Base-by-base conservation (phyloP, 2,329 filamentous ascomycete species). In the Emmonsia crescens region DNA sequence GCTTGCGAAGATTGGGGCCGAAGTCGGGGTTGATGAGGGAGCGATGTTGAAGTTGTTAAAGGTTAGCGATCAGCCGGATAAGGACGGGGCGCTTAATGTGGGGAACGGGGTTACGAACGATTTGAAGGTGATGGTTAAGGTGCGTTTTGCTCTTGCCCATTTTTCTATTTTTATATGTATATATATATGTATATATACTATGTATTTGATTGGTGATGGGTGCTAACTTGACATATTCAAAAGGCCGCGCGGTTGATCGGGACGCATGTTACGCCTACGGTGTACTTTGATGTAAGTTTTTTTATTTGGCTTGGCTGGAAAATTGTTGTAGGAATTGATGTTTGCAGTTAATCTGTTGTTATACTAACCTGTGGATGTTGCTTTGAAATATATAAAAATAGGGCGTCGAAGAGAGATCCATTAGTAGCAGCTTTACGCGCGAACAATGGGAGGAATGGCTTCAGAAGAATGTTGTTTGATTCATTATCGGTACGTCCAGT, bases 191-290 rank as follows among this genome's bases (percentile, higher is more conserved):
- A 31, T 33, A 52, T 9, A 27, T 24, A 29, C 46, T 24, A 9
- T 64, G 52, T 52, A 33, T 52, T 49, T 12, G 10, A 24, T 29
- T 38, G 57, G 49, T 27, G 40, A 40, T 59, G 49, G 62, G 5
- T 40, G 12, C 21, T 56, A 38, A 55, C 31, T 5, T 55, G 33
- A 56, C 14, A 21, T 56, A 14, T 21, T 56, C 21, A 59, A 40
- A 46, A 62, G 57, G 55, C 55, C 24, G 57, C 55, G 33, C 57
- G 93, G 51, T 76, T 94, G 67, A 83, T 89, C 9, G 89, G 92
- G 14, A 85, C 96, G 51, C 93, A 97, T 78, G 90, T 96, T 48
- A 93, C 90, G 49, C 93, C 93, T 1, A 96, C 92, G 0, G 91
- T 93, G 24, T 80, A 96, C 57, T 92, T 95, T 73, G 86, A 97